These are phyloP conservation scores for Candida sakaeoensis DNA, from an alignment of 805 yeast species.

Conservation along the genomic window DNA sequence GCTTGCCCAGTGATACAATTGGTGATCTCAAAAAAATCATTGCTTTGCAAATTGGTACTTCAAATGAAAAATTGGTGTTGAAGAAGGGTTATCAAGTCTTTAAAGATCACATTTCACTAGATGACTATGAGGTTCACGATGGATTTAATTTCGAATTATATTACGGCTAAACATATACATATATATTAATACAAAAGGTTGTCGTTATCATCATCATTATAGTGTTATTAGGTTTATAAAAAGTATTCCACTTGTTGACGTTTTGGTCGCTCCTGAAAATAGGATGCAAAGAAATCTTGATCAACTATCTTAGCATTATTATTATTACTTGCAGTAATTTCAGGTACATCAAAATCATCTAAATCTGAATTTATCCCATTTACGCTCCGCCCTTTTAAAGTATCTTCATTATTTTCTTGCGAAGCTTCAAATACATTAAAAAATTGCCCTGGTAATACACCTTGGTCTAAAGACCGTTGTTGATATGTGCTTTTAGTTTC, in stretches of 20 bases:
- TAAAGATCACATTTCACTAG: constrained; percentile 87
- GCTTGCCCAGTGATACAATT: constrained; percentile 77
- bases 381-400: constrained; percentile 38
- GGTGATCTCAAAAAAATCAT: constrained; percentile 88
- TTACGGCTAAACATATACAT: constrained; percentile 54
- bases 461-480: constrained; percentile 14
- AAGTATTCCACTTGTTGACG: constrained; percentile 51
- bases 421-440: constrained; percentile 97
- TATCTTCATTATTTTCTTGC: constrained; percentile 78
- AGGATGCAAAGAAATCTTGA: constrained; percentile 19
- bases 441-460: constrained; percentile 49
- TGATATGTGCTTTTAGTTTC: constrained; percentile 15
- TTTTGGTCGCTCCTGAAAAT: constrained; percentile 22
- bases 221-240: constrained; percentile 1
- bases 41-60: constrained; percentile 78
- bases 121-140: constrained; percentile 92
- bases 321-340: constrained; percentile 5
- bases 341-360: constrained; percentile 10
- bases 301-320: constrained; percentile 16
- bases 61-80: constrained; percentile 60
- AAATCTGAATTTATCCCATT: constrained; percentile 25
- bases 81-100: constrained; percentile 82
- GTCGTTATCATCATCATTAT: constrained; percentile 6
- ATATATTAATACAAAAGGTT: constrained; percentile 2
- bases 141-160: constrained; percentile 86